Percentiles rank a stretch among this genome's conserved stretches.
Conservation (phyloP, 768 basidiomycete genomes). For the Tulasnella calospora region DNA sequence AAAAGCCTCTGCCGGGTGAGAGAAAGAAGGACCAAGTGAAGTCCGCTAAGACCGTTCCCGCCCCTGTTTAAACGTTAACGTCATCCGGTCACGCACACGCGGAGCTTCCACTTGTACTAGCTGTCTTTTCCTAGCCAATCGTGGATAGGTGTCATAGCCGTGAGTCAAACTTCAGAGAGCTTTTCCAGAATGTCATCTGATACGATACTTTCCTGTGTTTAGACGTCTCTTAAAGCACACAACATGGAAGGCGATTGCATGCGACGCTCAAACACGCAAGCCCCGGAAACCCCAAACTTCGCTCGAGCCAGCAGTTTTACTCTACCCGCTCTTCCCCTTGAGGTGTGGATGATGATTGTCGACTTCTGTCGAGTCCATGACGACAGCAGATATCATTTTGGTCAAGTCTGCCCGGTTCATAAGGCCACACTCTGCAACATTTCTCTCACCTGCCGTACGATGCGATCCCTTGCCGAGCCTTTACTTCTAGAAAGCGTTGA, state of each 20-base stretch:
- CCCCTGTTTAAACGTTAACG: background rate
- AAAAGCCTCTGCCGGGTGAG: background rate
- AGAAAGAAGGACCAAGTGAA: background rate
- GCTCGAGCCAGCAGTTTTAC: background rate
- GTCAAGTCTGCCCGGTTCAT: background rate
- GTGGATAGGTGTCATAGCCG: too few relatives aligned
- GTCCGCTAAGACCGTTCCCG: background rate
- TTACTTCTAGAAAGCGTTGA: background rate
- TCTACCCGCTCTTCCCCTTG: background rate
- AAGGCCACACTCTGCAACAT: background rate
- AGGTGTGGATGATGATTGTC: background rate
- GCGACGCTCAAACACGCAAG: background rate
- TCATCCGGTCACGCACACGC: background rate
- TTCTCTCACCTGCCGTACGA: background rate
- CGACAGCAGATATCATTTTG: background rate
- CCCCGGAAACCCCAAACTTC: background rate
- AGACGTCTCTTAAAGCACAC: too few relatives aligned
- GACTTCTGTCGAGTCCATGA: background rate
- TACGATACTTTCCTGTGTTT: background rate
- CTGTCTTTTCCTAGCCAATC: too few relatives aligned
- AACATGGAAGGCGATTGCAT: background rate
- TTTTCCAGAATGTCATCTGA: background rate
- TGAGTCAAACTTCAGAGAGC: too few relatives aligned
- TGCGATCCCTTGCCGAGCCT: background rate
- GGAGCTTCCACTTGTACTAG: background rate